A percentile compares a stretch with the other conserved stretches of the same genome.
phyloP scores from a whole-genome alignment of 371 early-diverging fungal genomes.

The Capniomyces stellatus region DNA sequence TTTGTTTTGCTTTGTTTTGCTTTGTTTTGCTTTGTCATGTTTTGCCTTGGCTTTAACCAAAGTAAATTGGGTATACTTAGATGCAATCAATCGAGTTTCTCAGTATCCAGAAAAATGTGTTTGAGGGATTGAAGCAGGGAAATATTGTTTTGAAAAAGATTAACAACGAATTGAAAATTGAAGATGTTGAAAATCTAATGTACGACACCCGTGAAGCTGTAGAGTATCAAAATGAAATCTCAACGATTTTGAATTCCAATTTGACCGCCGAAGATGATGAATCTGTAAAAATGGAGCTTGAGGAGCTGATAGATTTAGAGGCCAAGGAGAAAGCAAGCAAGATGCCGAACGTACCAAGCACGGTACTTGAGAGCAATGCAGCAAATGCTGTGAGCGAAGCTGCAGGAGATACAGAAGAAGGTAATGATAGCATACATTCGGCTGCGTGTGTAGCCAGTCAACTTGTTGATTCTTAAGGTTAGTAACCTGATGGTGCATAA shows the following conservation, averaged over 20 bases:
- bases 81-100: slow-evolving; percentile 78
- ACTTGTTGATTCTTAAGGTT: too few relatives aligned
- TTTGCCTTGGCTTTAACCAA: too few relatives aligned
- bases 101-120: slow-evolving; percentile 69
- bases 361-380: too few relatives aligned
- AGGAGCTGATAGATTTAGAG: slow-evolving; percentile 26
- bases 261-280: slow-evolving; percentile 71
- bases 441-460: too few relatives aligned
- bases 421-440: too few relatives aligned
- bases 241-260: slow-evolving; percentile 45
- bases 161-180: slow-evolving; percentile 77
- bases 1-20: not conserved
- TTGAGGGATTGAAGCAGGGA: slow-evolving; percentile 67
- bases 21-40: slow-evolving; percentile 16
- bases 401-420: too few relatives aligned
- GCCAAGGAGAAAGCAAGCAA: slow-evolving; percentile 15
- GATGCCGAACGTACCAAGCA: slow-evolving; percentile 9
- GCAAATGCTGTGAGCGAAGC: too few relatives aligned
- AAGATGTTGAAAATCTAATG: slow-evolving; percentile 82
- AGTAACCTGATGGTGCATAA: too few relatives aligned
- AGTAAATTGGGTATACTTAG: too few relatives aligned
- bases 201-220: slow-evolving; percentile 91
- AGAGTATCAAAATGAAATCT: slow-evolving; percentile 86
- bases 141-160: slow-evolving; percentile 71
- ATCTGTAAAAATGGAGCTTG: slow-evolving; percentile 61